Evolutionary conservation across 257 asterid species (phyloP).

Genomic region (Plantago ovata): DNA sequence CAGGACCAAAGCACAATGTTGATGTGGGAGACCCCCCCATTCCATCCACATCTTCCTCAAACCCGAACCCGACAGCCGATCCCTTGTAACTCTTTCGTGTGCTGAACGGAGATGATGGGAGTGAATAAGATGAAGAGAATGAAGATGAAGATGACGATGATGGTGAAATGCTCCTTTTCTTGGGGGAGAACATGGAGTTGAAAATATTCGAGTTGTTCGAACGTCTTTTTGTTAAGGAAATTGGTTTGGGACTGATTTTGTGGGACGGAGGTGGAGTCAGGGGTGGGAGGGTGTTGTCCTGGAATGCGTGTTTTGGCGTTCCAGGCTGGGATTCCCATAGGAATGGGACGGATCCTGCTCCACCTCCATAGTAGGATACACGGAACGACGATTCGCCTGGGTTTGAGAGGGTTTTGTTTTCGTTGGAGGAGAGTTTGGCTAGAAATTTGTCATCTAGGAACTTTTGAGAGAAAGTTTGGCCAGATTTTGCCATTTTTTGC

Average conservation of each 20-base stretch:
- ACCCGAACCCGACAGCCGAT: background rate
- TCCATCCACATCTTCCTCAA: background rate
- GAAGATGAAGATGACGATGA: background rate
- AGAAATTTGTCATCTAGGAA: slow-evolving; percentile 9
- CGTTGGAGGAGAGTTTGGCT: slow-evolving; percentile 2
- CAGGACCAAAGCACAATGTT: slow-evolving; percentile 15
- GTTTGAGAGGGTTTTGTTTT: background rate
- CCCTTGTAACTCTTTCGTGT: background rate
- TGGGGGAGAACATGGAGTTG: slow-evolving; percentile 4
- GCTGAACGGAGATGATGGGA: slow-evolving; percentile 1
- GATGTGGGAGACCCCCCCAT: slow-evolving; percentile 2
- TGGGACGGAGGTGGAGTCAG: slow-evolving; percentile 8
- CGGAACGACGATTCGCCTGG: slow-evolving; percentile 6
- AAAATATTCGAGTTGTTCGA: background rate
- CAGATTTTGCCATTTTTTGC: slow-evolving; percentile 3
- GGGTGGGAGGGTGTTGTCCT: background rate
- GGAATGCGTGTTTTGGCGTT: slow-evolving; percentile 6
- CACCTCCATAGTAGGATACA: background rate
- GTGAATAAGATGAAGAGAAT: background rate
- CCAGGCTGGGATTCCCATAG: slow-evolving; percentile 15
- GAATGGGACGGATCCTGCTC: slow-evolving; percentile 11
- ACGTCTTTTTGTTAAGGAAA: background rate
- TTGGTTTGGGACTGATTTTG: slow-evolving; percentile 1
- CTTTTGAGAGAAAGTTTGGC: background rate
- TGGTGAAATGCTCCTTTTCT: background rate